Evolutionary conservation across 2,329 filamentous ascomycete genomes (phyloP), one percentile per base, ranked within the genome.

Genomic region (Dendrostoma leiphaemia): DNA sequence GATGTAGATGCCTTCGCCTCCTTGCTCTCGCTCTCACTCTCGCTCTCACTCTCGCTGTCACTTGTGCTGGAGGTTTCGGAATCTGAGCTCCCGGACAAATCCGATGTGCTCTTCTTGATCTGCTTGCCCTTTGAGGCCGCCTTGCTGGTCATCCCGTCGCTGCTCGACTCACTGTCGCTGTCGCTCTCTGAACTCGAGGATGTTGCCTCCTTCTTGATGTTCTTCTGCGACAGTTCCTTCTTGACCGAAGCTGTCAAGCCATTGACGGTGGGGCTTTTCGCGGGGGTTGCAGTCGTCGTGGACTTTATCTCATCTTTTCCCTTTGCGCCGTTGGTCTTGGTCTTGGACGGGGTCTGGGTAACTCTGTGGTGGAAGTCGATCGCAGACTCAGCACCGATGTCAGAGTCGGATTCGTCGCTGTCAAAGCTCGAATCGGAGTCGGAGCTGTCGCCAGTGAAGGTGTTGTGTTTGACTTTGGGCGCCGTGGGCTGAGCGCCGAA

Each of bases 311-410:
- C n/a, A 17, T 38, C 15, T 31, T 51, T 51, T 17, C 29, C 7
- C 29, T 49, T 37, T 17, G 47, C 47, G 37, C 21, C 37, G 2
- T 34, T 35, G 28, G 29, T 32, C 49, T 58, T 58, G 34, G 26
- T 37, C 40, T 51, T 48, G 21, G 54, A 12, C 13, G 51, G 65
- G 35, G 59, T 41, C 43, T 59, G 56, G 35, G 48, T 51, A 34
- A 72, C 64, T 54, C 70, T 72, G 48, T 65, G 67, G 46, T 71
- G 57, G 29, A 74, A 67, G 34, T 68, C 61, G 17, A 58, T 53
- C 35, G 63, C 60, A 19, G 54, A 56, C 13, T 61, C 64, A 51
- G 66, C 66, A 46, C 65, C 69, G 48, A 66, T 67, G 51, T 67
- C 72, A 51, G 67, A 65, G 52, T 67, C 72, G 37, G 63, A 67